Base-by-base conservation (phyloP, 257 asterid genomes). In the Scutellaria baicalensis region DNA sequence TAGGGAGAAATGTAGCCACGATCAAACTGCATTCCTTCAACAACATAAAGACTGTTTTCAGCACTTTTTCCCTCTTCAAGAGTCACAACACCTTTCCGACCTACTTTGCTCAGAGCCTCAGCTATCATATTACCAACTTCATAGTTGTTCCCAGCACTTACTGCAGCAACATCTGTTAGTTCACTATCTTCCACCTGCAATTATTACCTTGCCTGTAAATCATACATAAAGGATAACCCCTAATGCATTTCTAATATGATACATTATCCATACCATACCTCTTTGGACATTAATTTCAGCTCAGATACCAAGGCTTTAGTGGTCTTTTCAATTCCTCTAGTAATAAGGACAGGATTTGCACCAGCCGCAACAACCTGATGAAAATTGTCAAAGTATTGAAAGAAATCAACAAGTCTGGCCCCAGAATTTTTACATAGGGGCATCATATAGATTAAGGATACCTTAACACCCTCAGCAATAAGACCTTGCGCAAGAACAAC, bases 401-500 rank as follows among this genome's bases (percentile, higher is more conserved):
- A 51, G 4, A 67, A 6, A 27, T 68, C 12, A 63, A n/a, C 23
- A 14, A 17, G 1, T 48, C 35, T 18, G 3, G 13, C 9, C 10
- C 52, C 13, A 17, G 3, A 62, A 14, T 11, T 31, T 23, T 13
- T 1, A 27, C 49, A 59, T 66, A 42, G 43, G 49, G 72, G 21
- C 9, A 42, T 49, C 36, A 45, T 21, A 12, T 4, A 27, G 33
- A 27, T 27, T 27, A 27, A 27, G 33, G 33, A 3, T 59, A 87
- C 97, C 97, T 94, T 91, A 50, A 94, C 97, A 84, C 99, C 99
- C 81, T 94, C 99, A 44, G 96, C 86, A 68, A 94, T 88, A 55
- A 94, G 91, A 56, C 99, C 99, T 73, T 94, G 99, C 18, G 97
- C 99, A 72, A 91, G 97, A 77, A 94, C 99, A 52, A 94, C 97